Evolutionary conservation across 2,329 filamentous ascomycete species (phyloP), one percentile per base, ranked within the genome.

Genomic region (Alternaria arborescens): DNA sequence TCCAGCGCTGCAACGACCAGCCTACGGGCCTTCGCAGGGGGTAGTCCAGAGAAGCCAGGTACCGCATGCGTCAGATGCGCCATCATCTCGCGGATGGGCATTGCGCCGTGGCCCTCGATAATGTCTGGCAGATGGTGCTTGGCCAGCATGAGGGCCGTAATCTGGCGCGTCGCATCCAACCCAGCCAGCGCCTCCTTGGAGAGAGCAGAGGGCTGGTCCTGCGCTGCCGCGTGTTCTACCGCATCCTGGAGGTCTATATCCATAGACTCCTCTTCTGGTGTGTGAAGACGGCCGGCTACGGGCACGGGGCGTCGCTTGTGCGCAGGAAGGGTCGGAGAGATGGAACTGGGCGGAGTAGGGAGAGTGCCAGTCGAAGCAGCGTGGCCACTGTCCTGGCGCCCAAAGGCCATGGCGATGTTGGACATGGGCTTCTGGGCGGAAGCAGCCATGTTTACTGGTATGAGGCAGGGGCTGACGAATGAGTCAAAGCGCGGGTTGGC

Each of bases 11-110:
- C 91, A n/a, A 97, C 94, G 5, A 98, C 93, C 60, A 98, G 83
- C 78, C 94, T 88, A 71, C 95, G 88, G 44, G 95, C 94, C 83
- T 97, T 97, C 60, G 92, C 90, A 55, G 93, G 92, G 26, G 93
- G 90, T 56, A 97, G 95, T 55, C 89, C 88, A 40, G 92, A 92
- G 77, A 97, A 98, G 63, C 94, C 95, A 26, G 95, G 94, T 11
- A 99, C 92, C 14, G 92, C 92, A 50, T 94, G 94, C 38, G 93
- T 97, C 73, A 99, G 85, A 80, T 97, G 94, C 67, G 92, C 92
- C 87, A 97, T 97, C 76, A 99, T 90, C 80, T 97, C 91, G 71
- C 94, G 91, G 78, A 99, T 97, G 53, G 95, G 93, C 79, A 97
- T 82, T 51, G 95, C 94, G 24, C 94, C 95, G 75, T 97, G 91